Evolutionary conservation across 2,329 filamentous ascomycete species (phyloP).

Genomic region (Xenoacremonium recifei): DNA sequence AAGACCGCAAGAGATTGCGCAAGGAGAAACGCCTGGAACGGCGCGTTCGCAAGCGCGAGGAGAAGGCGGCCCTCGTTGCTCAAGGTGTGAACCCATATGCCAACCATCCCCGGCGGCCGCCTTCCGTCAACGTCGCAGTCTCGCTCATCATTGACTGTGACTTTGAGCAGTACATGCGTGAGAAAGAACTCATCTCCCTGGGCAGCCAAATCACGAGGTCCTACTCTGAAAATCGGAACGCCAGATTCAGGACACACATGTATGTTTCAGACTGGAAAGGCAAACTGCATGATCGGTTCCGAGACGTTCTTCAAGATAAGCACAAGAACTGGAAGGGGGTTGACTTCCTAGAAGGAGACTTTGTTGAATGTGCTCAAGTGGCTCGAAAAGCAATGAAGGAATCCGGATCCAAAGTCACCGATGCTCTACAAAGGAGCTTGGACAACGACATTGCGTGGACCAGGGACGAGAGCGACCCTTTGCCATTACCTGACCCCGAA

Average conservation of each 20-base stretch:
- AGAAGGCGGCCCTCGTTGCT: conserved; percentile 49
- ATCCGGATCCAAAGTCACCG: conserved; percentile 57
- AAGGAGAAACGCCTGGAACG: conserved; percentile 54
- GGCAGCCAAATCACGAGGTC: conserved; percentile 79
- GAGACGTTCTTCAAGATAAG: conserved; percentile 68
- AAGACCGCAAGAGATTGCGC: conserved; percentile 51
- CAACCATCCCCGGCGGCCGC: conserved; percentile 32
- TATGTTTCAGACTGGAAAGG: conserved; percentile 78
- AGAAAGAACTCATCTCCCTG: conserved; percentile 81
- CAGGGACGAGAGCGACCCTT: conserved; percentile 30
- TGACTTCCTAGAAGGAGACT: conserved; percentile 71
- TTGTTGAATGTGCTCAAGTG: conserved; percentile 63
- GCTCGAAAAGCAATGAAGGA: conserved; percentile 66
- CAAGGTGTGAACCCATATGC: conserved; percentile 42
- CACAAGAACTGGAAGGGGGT: conserved; percentile 80
- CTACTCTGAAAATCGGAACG: conserved; percentile 82
- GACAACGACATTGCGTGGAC: conserved; percentile 29
- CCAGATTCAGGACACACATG: conserved; percentile 67
- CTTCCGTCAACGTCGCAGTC: conserved; percentile 63
- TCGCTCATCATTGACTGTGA: conserved; percentile 86
- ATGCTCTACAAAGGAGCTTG: conserved; percentile 48
- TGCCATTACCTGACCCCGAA: conserved; percentile 33
- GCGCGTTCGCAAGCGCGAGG: conserved; percentile 47
- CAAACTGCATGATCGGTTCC: conserved; percentile 73
- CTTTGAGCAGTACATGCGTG: conserved; percentile 87